phyloP scores from a whole-genome alignment of 1,284 basidiomycete species.

The Rhodotorula mucilaginosa region DNA sequence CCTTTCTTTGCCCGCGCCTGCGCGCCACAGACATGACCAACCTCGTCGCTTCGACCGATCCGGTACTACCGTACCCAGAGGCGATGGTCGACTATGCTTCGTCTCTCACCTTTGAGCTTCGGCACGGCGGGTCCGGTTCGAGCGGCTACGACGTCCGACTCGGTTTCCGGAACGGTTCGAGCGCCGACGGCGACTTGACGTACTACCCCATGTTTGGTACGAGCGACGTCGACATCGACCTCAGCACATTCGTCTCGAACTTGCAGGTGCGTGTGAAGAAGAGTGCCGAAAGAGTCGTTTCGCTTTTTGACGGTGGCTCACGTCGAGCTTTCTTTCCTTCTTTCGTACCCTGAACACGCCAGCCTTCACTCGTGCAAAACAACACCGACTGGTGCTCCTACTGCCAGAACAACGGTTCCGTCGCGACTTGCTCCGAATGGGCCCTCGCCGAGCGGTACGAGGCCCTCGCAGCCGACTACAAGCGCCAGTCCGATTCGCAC shows the following conservation, averaged over 20 bases:
- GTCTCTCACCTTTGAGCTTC: conserved; percentile 73
- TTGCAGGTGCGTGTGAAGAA: conserved; percentile 52
- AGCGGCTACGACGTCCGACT: conserved; percentile 32
- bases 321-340: background rate
- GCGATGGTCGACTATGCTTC: conserved; percentile 70
- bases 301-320: background rate
- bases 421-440: conserved; percentile 6
- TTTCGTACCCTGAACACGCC: background rate
- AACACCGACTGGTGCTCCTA: conserved; percentile 33
- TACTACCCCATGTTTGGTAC: conserved; percentile 45
- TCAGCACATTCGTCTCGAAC: conserved; percentile 73
- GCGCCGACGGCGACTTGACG: conserved; percentile 43
- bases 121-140: conserved; percentile 53
- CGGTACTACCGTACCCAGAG: conserved; percentile 52
- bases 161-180: conserved; percentile 68
- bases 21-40: conserved; percentile 62
- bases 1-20: background rate
- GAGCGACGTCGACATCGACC: conserved; percentile 62
- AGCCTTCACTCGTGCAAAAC: conserved; percentile 22
- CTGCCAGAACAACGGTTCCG: conserved; percentile 23
- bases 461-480: conserved; percentile 17
- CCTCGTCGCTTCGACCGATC: conserved; percentile 56
- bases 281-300: background rate
- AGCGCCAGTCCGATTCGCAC: conserved; percentile 8
- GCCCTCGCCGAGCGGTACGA: conserved; percentile 16